These are phyloP conservation scores for Albugo candida DNA, from an alignment of 352 stramenopile species.

Conservation along the genomic window DNA sequence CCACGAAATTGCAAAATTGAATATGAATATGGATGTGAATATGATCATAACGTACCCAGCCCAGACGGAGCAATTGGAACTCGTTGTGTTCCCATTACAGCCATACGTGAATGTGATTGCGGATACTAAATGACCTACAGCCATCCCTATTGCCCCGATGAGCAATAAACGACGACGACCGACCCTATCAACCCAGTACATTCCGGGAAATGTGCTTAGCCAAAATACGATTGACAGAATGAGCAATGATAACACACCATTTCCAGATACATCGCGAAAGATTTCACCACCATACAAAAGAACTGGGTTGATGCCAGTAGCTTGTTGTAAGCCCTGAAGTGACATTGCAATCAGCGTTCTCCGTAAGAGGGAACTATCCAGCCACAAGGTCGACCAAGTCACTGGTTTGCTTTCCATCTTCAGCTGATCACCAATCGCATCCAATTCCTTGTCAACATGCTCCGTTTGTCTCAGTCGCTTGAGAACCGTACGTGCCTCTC, in stretches of 20 bases:
- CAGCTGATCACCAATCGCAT: constrained; percentile 21
- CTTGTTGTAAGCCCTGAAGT: constrained; percentile 14
- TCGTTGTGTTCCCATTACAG: constrained; percentile 13
- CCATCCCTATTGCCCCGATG: constrained; percentile 13
- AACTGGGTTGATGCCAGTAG: constrained; percentile 15
- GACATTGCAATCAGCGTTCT: constrained; percentile 15
- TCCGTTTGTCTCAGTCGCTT: constrained; percentile 12
- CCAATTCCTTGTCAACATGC: constrained; percentile 13
- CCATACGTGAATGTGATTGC: constrained; percentile 11
- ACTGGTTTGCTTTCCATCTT: constrained; percentile 4
- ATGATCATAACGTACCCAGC: constrained; percentile 18
- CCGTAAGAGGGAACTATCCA: constrained; percentile 12
- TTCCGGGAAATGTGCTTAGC: constrained; percentile 13
- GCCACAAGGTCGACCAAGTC: constrained; percentile 13
- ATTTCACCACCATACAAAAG: constrained; percentile 17
- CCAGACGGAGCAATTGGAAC: constrained; percentile 10
- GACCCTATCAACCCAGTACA: constrained; percentile 16
- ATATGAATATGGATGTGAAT: constrained; percentile 14
- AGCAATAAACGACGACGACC: constrained; percentile 14
- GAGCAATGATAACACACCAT: constrained; percentile 12
- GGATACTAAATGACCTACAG: constrained; percentile 13
- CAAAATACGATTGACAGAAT: constrained; percentile 16
- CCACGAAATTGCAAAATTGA: constrained; percentile 21
- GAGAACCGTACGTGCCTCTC: constrained; percentile 12
- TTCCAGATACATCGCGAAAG: constrained; percentile 18